Evolutionary conservation across 2,329 filamentous ascomycete species (phyloP), one percentile per base, ranked within the genome.

Genomic region (Penicillium sp.): DNA sequence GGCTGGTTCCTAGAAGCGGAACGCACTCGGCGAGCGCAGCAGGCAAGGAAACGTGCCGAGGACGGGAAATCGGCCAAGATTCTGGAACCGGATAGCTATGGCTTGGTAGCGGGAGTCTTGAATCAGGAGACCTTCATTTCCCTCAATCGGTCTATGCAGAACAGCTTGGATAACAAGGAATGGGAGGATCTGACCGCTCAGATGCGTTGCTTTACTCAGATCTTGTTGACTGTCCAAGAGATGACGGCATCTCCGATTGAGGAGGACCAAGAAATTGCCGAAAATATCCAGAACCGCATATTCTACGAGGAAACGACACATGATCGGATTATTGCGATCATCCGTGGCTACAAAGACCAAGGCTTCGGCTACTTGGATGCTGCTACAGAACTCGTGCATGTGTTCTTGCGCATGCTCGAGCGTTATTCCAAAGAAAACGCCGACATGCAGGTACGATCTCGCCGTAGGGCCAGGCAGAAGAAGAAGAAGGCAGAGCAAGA

Each of bases 251-350:
- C 90, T 1, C 81, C 83, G 0, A 82, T 89, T 28, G 92, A 96
- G 57, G 92, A 96, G n/a, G 90, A 99, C 61, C 88, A 95, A 67
- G 94, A 97, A 63, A 97, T 99, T 69, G 93, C 94, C 0, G 93
- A 99, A 69, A 99, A 99, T 63, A 96, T 95, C 12, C 84, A 96
- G 47, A 95, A 88, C 64, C 89, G 93, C 56, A 90, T 99, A n/a
- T 99, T 99, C 70, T 99, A 99, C 74, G 94, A 99, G 72, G 91
- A 97, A 67, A 84, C 89, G 0, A 96, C 92, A 0, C 92, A 99
- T 65, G 93, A 99, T 56, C 82, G 89, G 23, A 83, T 99, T 47
- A 82, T 93, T 28, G 83, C 85, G 53, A 88, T 96, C 48, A 80
- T 93, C 1, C 82, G 87, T 57, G 86, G 82, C n/a, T 97, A 95